phyloP scores from a whole-genome alignment of 305 asterid species.

The Fraxinus velutina region DNA sequence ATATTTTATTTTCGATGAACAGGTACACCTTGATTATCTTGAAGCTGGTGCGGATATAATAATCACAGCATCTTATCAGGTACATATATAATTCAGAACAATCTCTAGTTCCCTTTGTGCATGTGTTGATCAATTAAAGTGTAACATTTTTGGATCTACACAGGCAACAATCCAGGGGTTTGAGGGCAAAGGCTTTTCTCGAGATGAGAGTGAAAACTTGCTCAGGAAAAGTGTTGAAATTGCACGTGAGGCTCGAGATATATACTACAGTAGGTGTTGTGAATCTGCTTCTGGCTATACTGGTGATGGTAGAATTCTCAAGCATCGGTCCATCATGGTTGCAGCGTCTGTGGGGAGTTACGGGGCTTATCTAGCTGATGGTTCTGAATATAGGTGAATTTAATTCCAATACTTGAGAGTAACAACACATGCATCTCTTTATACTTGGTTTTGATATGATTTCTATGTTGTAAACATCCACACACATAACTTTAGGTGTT shows the following conservation, averaged over 20 bases:
- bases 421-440: neutral
- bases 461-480: conserved; percentile 3
- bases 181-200: conserved; percentile 71
- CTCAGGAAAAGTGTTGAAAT: conserved; percentile 83
- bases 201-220: conserved; percentile 67
- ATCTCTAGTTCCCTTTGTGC: neutral
- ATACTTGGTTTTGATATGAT: neutral
- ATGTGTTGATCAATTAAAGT: conserved; percentile 13
- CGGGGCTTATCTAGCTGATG: conserved; percentile 95
- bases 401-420: conserved; percentile 4
- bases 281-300: conserved; percentile 39
- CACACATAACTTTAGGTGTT: neutral
- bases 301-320: conserved; percentile 50
- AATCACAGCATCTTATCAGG: conserved; percentile 86
- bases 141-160: conserved; percentile 17
- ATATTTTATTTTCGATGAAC: conserved; percentile 32
- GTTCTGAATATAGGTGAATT: conserved; percentile 89
- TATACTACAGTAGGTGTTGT: conserved; percentile 46
- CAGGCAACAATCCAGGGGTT: conserved; percentile 98
- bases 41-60: conserved; percentile 84
- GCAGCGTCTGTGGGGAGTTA: conserved; percentile 99
- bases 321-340: conserved; percentile 65
- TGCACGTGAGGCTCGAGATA: conserved; percentile 71
- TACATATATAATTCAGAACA: conserved; percentile 18
- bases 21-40: conserved; percentile 87